Evolutionary conservation across 1,284 basidiomycete genomes (phyloP).

Genomic region (Malassezia equina): DNA sequence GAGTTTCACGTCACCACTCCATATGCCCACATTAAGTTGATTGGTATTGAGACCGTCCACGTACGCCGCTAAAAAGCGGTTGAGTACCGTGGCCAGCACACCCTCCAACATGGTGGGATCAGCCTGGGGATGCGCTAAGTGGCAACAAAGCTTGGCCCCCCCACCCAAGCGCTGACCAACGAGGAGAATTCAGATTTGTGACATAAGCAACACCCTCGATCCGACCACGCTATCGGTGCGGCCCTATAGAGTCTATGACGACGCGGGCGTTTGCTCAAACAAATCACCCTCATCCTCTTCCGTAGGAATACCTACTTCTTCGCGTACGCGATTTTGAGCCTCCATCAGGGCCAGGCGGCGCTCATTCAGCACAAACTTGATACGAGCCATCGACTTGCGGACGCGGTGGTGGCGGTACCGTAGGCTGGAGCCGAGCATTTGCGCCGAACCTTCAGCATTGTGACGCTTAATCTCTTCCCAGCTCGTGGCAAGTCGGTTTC

Average conservation of each 20-base stretch:
- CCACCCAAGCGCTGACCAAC: neutral
- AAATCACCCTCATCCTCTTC: constrained; percentile 3
- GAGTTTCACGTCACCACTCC: constrained; percentile 78
- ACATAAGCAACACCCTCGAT: neutral
- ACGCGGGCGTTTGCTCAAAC: constrained; percentile 7
- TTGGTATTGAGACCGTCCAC: constrained; percentile 91
- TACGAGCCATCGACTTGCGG: constrained; percentile 90
- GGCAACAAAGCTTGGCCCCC: neutral
- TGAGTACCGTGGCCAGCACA: constrained; percentile 51
- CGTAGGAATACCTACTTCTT: neutral
- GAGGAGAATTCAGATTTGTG: neutral
- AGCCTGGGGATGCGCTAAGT: neutral
- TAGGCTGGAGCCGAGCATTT: constrained; percentile 29
- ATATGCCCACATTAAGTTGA: constrained; percentile 89
- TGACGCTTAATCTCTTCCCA: constrained; percentile 36
- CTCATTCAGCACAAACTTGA: constrained; percentile 87
- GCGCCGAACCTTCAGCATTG: constrained; percentile 23
- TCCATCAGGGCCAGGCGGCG: constrained; percentile 66
- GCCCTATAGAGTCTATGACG: neutral
- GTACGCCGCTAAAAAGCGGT: constrained; percentile 85
- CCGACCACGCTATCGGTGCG: neutral
- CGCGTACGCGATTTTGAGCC: constrained; percentile 50
- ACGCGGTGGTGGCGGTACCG: constrained; percentile 46
- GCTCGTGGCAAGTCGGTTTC: constrained; percentile 36
- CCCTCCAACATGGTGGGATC: constrained; percentile 36